Conservation (phyloP, 1,284 basidiomycete species). For the Trametes polyzona region DNA sequence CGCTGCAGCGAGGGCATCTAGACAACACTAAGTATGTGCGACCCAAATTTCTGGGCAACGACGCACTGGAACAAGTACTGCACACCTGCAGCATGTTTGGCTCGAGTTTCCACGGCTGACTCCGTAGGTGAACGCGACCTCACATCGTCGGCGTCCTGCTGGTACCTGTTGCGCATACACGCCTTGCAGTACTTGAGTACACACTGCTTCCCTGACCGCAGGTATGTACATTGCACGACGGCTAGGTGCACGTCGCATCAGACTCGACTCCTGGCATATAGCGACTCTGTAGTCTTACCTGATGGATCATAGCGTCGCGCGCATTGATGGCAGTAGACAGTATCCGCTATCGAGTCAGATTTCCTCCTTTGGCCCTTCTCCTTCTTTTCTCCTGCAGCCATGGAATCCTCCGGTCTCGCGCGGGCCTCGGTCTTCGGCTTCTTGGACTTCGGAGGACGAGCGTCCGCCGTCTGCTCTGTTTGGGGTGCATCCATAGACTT, state of each 20-base stretch:
- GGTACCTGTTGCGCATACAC: conserved; percentile 71
- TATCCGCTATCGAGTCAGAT: conserved; percentile 38
- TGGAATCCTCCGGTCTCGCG: not conserved
- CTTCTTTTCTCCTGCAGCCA: not conserved
- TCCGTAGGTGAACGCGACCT: conserved; percentile 35
- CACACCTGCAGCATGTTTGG: conserved; percentile 41
- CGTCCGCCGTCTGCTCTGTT: conserved; percentile 3
- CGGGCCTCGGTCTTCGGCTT: conserved; percentile 35
- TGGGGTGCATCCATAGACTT: conserved; percentile 30
- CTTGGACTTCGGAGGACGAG: conserved; percentile 34
- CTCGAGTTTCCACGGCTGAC: conserved; percentile 29
- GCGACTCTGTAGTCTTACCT: conserved; percentile 36
- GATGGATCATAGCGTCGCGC: conserved; percentile 56
- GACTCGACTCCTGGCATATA: not conserved
- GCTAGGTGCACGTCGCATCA: conserved; percentile 36
- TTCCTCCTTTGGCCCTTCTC: conserved; percentile 17
- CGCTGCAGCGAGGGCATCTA: conserved; percentile 72
- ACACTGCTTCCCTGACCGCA: conserved; percentile 49
- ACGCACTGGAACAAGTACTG: conserved; percentile 53
- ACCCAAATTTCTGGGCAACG: not conserved
- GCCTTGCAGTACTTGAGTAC: conserved; percentile 60
- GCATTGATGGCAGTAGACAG: conserved; percentile 72
- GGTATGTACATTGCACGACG: conserved; percentile 55
- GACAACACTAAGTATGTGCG: not conserved
- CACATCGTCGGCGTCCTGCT: conserved; percentile 53